Evolutionary conservation across 306 rosid genomes (phyloP).

Genomic region (Lithocarpus polystachyus): DNA sequence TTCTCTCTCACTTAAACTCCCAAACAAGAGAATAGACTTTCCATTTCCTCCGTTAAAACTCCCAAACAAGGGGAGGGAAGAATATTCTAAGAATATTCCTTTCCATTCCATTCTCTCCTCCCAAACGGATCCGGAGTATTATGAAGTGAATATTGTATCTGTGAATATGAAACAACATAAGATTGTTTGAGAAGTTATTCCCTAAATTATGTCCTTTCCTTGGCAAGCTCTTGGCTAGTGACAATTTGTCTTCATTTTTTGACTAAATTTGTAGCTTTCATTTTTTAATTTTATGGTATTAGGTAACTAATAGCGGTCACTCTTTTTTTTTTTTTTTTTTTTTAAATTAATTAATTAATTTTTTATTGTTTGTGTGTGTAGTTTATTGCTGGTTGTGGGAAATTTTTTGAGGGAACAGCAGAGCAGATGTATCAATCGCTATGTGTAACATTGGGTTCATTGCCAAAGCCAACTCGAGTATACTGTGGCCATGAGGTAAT

Average conservation of each 20-base stretch:
- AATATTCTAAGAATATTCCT: too few relatives aligned
- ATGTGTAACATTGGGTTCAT: constrained; percentile 64
- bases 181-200: not conserved
- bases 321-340: constrained; percentile 8
- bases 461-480: constrained; percentile 78
- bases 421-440: constrained; percentile 94
- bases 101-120: too few relatives aligned
- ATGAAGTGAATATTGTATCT: not conserved
- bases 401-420: constrained; percentile 90
- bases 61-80: too few relatives aligned
- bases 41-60: too few relatives aligned
- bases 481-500: constrained; percentile 96
- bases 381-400: constrained; percentile 90
- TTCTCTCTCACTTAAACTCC: too few relatives aligned
- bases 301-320: not conserved
- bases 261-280: not conserved
- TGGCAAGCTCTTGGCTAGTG: not conserved
- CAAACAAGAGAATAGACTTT: too few relatives aligned
- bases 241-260: not conserved
- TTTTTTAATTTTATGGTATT: not conserved
- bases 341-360: too few relatives aligned
- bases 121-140: too few relatives aligned
- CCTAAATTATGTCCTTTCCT: not conserved
- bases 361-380: constrained; percentile 16
- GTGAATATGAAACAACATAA: not conserved